Percentiles rank a stretch among this genome's conserved stretches.
These are phyloP conservation scores for Geotrichum phurueaensis DNA, from an alignment of 1,139 yeast species.

Conservation along the genomic window DNA sequence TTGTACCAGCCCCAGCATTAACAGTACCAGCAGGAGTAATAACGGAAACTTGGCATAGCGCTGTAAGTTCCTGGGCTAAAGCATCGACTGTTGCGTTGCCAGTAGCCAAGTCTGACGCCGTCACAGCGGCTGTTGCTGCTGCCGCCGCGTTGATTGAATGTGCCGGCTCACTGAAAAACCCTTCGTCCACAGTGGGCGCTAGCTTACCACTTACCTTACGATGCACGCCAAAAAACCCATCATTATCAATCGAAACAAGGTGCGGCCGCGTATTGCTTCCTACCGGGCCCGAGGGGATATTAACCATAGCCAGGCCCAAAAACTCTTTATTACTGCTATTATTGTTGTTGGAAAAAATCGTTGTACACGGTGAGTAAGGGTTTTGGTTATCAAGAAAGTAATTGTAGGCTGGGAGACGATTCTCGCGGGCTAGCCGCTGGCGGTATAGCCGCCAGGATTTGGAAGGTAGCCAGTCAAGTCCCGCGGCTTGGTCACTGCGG, in stretches of 20 bases:
- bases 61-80: neutral
- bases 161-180: neutral
- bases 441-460: conserved; percentile 32
- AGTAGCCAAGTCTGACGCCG: no score
- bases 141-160: neutral
- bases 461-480: conserved; percentile 29
- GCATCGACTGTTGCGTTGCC: neutral
- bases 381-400: conserved; percentile 27
- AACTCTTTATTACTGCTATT: conserved; percentile 32
- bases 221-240: conserved; percentile 31
- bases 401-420: conserved; percentile 28
- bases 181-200: neutral
- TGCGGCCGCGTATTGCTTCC: conserved; percentile 6
- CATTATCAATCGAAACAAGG: conserved; percentile 27
- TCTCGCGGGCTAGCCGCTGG: conserved; percentile 29
- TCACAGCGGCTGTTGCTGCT: neutral
- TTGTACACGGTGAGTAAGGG: conserved; percentile 23
- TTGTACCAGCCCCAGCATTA: neutral
- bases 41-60: neutral
- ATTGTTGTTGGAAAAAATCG: conserved; percentile 33
- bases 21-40: no score
- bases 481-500: conserved; percentile 4
- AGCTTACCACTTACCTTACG: conserved; percentile 14
- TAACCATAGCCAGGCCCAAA: conserved; percentile 23
- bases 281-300: neutral